A percentile compares a stretch with the other conserved stretches of the same genome.
Conservation (phyloP, 768 basidiomycete species). For the Sporobolomyces roseus region DNA sequence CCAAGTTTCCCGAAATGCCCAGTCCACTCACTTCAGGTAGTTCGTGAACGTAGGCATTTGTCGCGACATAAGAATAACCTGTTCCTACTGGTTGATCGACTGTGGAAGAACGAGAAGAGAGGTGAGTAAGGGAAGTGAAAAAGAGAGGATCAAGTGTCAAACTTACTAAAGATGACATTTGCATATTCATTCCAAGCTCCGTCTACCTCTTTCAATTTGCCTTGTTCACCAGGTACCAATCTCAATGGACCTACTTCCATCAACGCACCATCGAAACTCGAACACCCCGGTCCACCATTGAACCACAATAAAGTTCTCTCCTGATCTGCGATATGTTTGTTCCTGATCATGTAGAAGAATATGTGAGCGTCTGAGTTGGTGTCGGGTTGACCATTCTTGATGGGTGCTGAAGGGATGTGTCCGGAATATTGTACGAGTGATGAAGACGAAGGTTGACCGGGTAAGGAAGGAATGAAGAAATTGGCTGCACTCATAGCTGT, state of each 20-base stretch:
- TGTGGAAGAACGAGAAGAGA: slow-evolving; percentile 48
- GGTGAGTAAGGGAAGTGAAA: background rate
- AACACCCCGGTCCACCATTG: slow-evolving; percentile 78
- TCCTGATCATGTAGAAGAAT: slow-evolving; percentile 85
- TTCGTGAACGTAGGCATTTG: slow-evolving; percentile 77
- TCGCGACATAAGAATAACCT: slow-evolving; percentile 84
- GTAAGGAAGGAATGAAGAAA: slow-evolving; percentile 52
- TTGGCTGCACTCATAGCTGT: slow-evolving; percentile 36
- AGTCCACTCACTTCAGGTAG: slow-evolving; percentile 47
- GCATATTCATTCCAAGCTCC: slow-evolving; percentile 65
- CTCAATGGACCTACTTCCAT: slow-evolving; percentile 97
- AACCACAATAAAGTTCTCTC: slow-evolving; percentile 85
- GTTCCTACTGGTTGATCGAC: slow-evolving; percentile 98
- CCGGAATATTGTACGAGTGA: slow-evolving; percentile 76
- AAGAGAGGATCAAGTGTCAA: background rate
- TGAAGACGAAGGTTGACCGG: slow-evolving; percentile 67
- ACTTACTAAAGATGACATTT: slow-evolving; percentile 42
- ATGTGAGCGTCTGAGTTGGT: slow-evolving; percentile 71
- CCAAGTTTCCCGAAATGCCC: background rate
- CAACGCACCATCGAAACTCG: slow-evolving; percentile 93
- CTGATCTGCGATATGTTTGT: slow-evolving; percentile 79
- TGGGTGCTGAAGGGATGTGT: slow-evolving; percentile 73
- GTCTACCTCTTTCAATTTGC: slow-evolving; percentile 65
- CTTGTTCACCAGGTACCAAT: slow-evolving; percentile 66
- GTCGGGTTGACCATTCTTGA: slow-evolving; percentile 48